Conservation (phyloP, 2,329 filamentous ascomycete genomes). For the Clonostachys sp. region DNA sequence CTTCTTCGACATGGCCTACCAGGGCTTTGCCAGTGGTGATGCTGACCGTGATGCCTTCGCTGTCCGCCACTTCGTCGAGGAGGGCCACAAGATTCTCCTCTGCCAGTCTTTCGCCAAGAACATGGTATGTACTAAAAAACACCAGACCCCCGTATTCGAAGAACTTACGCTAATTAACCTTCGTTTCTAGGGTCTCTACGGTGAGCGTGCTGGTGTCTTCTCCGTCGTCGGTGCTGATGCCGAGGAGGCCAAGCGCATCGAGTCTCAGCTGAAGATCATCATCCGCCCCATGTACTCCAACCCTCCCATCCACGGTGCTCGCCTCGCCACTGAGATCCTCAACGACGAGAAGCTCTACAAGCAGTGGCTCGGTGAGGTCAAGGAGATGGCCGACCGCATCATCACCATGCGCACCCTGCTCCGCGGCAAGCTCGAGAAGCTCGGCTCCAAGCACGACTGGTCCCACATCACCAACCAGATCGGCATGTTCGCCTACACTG, state of each 20-base stretch:
- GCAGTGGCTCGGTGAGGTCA: conserved; percentile 95
- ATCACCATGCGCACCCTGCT: conserved; percentile 95
- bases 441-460: conserved; percentile 97
- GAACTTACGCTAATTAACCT: conserved; percentile 2
- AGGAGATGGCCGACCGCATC: conserved; percentile 98
- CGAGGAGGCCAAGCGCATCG: conserved; percentile 92
- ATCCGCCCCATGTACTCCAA: conserved; percentile 97
- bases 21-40: conserved; percentile 92
- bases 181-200: conserved; percentile 74
- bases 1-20: conserved; percentile 99
- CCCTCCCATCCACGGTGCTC: conserved; percentile 93
- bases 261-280: conserved; percentile 97
- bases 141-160: neutral
- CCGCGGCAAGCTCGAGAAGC: conserved; percentile 90
- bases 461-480: conserved; percentile 98
- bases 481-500: conserved; percentile 99
- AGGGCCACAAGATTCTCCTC: conserved; percentile 85
- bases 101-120: conserved; percentile 98
- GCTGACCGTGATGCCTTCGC: conserved; percentile 92
- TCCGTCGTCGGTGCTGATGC: conserved; percentile 80
- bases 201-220: conserved; percentile 96
- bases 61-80: conserved; percentile 84
- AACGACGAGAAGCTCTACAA: conserved; percentile 79
- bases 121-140: conserved; percentile 59
- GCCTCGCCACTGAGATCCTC: conserved; percentile 88